Base-by-base conservation (phyloP, 106 monocot genomes). In the Chionographis japonica region DNA sequence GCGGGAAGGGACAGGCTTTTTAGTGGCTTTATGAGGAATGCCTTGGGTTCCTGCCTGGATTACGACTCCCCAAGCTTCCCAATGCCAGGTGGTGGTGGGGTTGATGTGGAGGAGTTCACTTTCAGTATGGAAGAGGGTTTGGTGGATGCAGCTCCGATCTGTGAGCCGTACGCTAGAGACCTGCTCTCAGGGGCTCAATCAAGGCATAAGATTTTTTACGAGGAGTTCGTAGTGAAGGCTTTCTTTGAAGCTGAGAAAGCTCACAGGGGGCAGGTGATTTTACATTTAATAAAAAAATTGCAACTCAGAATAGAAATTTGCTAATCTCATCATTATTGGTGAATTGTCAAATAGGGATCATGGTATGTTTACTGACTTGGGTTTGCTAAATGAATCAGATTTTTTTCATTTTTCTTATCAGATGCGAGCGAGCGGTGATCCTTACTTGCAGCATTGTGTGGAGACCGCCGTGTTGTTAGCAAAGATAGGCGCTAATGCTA, bases 361-460 rank as follows among this genome's bases (percentile, higher is more conserved):
- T 27, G 27, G 9, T 46, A 10, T 46, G 46, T 46, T 5, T 10
- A 46, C 9, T 46, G 46, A 46, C 9, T 46, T 46, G 46, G 46
- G 46, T 46, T 46, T 46, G 46, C 8, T 5, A 46, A 46, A 46
- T 46, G 46, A 46, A 19, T 63, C 43, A 3, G 42, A 38, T 51
- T 60, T 63, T 12, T 77, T 71, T 38, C 72, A 37, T 2, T 63
- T 76, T 73, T 12, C 63, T 56, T 40, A 61, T 61, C 79, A 97
- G 97, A 90, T 72, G 78, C 81, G 97, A 58, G 89, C 78, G 7
- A 89, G 83, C 65, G 97, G 97, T 3, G 89, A 86, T 77, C 97
- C 89, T 4, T 97, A 97, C 74, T 77, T 97, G 68, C 79, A 92
- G 74, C 97, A 97, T 74, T 97, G 97, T 72, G 82, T 97, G 78